Evolutionary conservation across 1,284 basidiomycete genomes (phyloP).

Genomic region (Thelephora terrestris): DNA sequence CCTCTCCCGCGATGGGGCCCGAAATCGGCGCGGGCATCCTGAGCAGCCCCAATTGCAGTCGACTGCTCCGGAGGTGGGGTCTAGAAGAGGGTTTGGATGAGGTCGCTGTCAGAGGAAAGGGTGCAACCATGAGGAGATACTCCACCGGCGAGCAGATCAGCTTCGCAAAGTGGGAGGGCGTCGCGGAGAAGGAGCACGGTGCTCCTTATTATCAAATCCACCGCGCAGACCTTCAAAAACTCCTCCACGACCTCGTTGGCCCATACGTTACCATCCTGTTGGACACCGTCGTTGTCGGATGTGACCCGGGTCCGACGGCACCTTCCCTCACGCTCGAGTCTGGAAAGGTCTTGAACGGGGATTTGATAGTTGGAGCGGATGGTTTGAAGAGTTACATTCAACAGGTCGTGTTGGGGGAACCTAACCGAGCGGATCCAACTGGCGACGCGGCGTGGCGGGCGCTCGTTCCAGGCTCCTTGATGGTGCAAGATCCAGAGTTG

Average conservation of each 20-base stretch:
- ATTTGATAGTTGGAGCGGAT: slow-evolving; percentile 35
- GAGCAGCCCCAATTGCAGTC: slow-evolving; percentile 34
- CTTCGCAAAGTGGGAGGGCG: slow-evolving; percentile 28
- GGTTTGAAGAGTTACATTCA: slow-evolving; percentile 44
- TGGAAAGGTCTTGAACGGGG: slow-evolving; percentile 29
- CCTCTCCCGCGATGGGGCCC: slow-evolving; percentile 29
- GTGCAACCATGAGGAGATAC: slow-evolving; percentile 32
- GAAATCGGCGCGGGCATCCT: slow-evolving; percentile 45
- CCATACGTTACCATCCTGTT: slow-evolving; percentile 38
- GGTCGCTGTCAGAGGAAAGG: slow-evolving; percentile 29
- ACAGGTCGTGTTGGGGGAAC: slow-evolving; percentile 28
- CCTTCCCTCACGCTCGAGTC: slow-evolving; percentile 27
- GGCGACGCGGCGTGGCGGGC: slow-evolving; percentile 45
- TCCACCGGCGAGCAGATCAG: slow-evolving; percentile 32
- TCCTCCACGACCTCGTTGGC: slow-evolving; percentile 38
- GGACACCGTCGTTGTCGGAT: slow-evolving; percentile 31
- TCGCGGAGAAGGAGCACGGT: slow-evolving; percentile 27
- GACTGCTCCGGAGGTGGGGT: slow-evolving; percentile 34
- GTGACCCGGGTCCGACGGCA: slow-evolving; percentile 27
- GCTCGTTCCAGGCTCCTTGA: slow-evolving; percentile 33
- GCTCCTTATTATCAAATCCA: slow-evolving; percentile 41
- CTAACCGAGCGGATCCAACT: slow-evolving; percentile 29
- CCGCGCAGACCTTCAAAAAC: slow-evolving; percentile 46
- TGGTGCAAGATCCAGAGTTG: slow-evolving; percentile 42
- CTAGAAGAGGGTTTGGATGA: slow-evolving; percentile 25